Evolutionary conservation across 2,329 filamentous ascomycete species (phyloP).

Genomic region (Colletotrichum endophyticum): DNA sequence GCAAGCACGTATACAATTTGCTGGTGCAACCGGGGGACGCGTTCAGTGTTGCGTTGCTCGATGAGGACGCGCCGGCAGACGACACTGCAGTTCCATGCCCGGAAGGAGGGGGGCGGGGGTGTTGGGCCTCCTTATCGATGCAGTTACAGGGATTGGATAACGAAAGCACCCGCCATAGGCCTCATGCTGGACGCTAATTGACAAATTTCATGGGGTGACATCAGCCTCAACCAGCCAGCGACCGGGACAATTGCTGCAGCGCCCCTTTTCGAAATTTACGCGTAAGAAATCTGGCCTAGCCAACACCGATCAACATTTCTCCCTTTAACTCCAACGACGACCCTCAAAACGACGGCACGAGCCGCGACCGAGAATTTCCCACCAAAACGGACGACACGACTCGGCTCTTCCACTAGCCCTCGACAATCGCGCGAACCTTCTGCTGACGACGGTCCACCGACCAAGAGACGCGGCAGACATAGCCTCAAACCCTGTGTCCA

Average conservation of each 20-base stretch:
- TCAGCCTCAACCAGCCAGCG: slow-evolving; percentile 17
- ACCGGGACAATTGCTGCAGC: slow-evolving; percentile 2
- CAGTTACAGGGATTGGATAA: slow-evolving; percentile 11
- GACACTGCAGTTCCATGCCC: not conserved
- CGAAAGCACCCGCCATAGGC: not conserved
- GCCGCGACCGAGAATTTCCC: slow-evolving; percentile 3
- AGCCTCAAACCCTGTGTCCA: not conserved
- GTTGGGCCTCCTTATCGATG: not conserved
- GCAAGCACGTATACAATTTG: not conserved
- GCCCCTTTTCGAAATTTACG: slow-evolving; percentile 20
- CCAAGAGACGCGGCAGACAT: not conserved
- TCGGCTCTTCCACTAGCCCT: slow-evolving; percentile 7
- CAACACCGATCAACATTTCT: not conserved
- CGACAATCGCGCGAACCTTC: not conserved
- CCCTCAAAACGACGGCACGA: slow-evolving; percentile 10
- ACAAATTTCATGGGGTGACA: slow-evolving; percentile 19
- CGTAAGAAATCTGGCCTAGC: slow-evolving; percentile 10
- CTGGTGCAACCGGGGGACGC: not conserved
- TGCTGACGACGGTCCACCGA: not conserved
- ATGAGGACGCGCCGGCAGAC: not conserved
- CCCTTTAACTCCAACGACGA: not conserved
- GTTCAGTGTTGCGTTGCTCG: not conserved
- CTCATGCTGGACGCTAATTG: slow-evolving; percentile 9
- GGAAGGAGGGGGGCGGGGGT: slow-evolving; percentile 6
- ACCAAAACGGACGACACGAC: not conserved